These are phyloP conservation scores for Rhizopogon roseolus DNA, from an alignment of 768 basidiomycete genomes.

Conservation along the genomic window DNA sequence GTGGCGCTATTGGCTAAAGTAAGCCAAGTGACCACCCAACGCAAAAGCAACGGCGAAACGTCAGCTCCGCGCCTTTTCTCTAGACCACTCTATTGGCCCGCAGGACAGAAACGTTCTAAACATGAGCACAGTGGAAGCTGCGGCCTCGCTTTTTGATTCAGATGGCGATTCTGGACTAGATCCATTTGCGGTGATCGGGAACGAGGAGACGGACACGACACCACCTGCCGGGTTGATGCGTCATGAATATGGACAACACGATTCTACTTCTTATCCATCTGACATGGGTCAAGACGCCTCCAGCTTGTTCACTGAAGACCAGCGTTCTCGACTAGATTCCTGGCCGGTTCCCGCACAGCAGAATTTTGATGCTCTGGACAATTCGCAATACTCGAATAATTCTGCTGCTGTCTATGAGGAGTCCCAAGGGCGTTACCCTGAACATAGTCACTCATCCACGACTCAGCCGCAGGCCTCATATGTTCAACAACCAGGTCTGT, in stretches of 20 bases:
- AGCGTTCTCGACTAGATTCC: conserved; percentile 19
- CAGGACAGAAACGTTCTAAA: conserved; percentile 26
- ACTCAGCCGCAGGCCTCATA: conserved; percentile 18
- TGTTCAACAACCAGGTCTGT: conserved; percentile 20
- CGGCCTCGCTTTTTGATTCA: conserved; percentile 75
- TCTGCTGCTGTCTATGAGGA: conserved; percentile 17
- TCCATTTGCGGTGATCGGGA: conserved; percentile 59
- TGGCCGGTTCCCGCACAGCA: conserved; percentile 22
- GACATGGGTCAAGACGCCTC: conserved; percentile 32
- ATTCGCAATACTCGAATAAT: conserved; percentile 9
- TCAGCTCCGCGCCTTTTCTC: conserved; percentile 7
- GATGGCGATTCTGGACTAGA: conserved; percentile 53
- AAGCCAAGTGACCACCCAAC: background rate
- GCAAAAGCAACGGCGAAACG: conserved; percentile 6
- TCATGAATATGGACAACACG: conserved; percentile 18
- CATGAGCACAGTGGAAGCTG: conserved; percentile 71
- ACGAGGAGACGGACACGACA: conserved; percentile 25
- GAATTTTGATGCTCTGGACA: conserved; percentile 8
- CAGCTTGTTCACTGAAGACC: conserved; percentile 33
- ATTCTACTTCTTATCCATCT: conserved; percentile 17
- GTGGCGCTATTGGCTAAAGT: conserved; percentile 3
- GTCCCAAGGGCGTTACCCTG: conserved; percentile 28
- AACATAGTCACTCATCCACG: conserved; percentile 19
- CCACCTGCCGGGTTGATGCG: conserved; percentile 12
- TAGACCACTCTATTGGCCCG: conserved; percentile 6